Percentiles rank a stretch among this genome's conserved stretches.
These are phyloP conservation scores for Ascochyta lentis DNA, from an alignment of 2,329 filamentous ascomycete genomes.

Conservation along the genomic window DNA sequence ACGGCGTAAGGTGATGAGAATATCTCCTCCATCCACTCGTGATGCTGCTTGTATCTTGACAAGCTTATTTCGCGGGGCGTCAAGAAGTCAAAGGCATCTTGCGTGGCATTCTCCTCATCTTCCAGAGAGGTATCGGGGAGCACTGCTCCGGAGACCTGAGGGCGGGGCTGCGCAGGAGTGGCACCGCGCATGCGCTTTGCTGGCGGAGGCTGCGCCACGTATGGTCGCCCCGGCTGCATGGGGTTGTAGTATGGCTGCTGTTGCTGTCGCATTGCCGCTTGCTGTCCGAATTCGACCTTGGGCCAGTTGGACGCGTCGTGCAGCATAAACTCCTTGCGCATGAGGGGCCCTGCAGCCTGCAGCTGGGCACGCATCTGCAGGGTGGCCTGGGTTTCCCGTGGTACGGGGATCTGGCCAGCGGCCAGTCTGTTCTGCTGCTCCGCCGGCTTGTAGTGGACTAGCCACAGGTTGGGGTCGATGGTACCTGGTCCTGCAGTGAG, in stretches of 20 bases:
- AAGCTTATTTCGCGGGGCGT: constrained; percentile 89
- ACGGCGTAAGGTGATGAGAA: constrained; percentile 88
- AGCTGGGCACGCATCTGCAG: constrained; percentile 68
- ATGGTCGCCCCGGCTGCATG: constrained; percentile 43
- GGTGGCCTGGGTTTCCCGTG: constrained; percentile 64
- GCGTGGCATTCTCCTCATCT: constrained; percentile 86
- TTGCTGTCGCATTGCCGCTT: constrained; percentile 26
- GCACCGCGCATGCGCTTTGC: constrained; percentile 54
- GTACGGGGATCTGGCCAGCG: constrained; percentile 68
- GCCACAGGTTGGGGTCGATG: constrained; percentile 83
- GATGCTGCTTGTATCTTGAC: constrained; percentile 88
- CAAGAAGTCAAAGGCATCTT: constrained; percentile 87
- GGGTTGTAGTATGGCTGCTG: constrained; percentile 46
- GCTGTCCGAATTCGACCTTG: constrained; percentile 72
- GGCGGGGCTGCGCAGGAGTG: constrained; percentile 53
- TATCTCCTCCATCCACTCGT: constrained; percentile 99
- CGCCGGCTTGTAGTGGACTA: constrained; percentile 85
- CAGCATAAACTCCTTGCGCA: constrained; percentile 95
- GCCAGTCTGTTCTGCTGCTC: constrained; percentile 77
- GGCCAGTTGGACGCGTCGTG: constrained; percentile 91
- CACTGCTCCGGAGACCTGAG: constrained; percentile 40
- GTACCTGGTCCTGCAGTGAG: constrained; percentile 75
- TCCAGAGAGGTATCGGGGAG: constrained; percentile 65
- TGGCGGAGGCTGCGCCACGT: constrained; percentile 52
- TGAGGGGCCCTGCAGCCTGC: constrained; percentile 73